Conservation (phyloP, 2,329 filamentous ascomycete species). For the Neonectria ditissima region DNA sequence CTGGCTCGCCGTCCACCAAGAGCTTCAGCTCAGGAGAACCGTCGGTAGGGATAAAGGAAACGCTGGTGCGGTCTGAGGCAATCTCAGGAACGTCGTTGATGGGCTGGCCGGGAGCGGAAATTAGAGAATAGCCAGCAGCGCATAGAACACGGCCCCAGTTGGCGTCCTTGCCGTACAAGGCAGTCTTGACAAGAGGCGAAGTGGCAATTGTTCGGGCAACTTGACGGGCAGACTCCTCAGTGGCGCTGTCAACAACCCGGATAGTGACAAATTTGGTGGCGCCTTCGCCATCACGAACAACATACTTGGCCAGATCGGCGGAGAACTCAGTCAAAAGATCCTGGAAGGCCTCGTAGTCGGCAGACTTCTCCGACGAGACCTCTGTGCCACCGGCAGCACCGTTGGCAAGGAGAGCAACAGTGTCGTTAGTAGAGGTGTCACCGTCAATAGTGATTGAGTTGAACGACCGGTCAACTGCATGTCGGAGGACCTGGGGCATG, state of each 20-base stretch:
- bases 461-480: conserved; percentile 86
- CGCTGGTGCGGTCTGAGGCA: conserved; percentile 76
- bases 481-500: conserved; percentile 76
- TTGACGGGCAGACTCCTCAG: conserved; percentile 77
- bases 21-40: conserved; percentile 82
- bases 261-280: conserved; percentile 99
- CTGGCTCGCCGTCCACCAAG: conserved; percentile 82
- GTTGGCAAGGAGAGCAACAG: conserved; percentile 93
- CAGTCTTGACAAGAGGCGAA: conserved; percentile 96
- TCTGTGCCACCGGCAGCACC: conserved; percentile 83
- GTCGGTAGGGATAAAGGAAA: conserved; percentile 82
- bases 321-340: conserved; percentile 81
- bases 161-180: conserved; percentile 94
- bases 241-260: conserved; percentile 78
- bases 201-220: conserved; percentile 90
- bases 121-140: conserved; percentile 84
- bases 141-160: conserved; percentile 99
- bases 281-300: conserved; percentile 96
- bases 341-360: conserved; percentile 78
- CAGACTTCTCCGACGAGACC: conserved; percentile 64
- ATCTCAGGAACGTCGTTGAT: conserved; percentile 72
- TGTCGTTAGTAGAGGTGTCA: conserved; percentile 98
- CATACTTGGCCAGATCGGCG: conserved; percentile 86
- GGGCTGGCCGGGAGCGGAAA: conserved; percentile 69
- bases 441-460: conserved; percentile 98